Evolutionary conservation across 2,329 filamentous ascomycete genomes (phyloP), one percentile per base, ranked within the genome.

Genomic region (Nothophoma quercina): DNA sequence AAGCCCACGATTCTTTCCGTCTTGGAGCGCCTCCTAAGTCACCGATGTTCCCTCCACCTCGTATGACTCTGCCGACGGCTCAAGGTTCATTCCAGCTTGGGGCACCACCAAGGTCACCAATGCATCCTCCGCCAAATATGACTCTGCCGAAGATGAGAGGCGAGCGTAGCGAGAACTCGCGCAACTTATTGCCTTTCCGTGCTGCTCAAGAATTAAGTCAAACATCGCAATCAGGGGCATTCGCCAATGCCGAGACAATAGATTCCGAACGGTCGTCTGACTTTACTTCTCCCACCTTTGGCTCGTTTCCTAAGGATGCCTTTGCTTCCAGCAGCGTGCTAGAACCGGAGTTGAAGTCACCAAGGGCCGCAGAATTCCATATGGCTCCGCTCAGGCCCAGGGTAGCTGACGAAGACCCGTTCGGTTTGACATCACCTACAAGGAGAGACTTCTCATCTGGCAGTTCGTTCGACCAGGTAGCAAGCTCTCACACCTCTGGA

Each of bases 371-470:
- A 16, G 71, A 74, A 48, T 74, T 74, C 35, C 70, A 74, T 51
- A 74, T 74, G 71, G 70, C 70, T 23, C 70, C 71, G 5, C 50
- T 74, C 29, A 70, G 67, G 39, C 70, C 68, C 9, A 64, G 57
- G 28, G 38, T 59, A n/a, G 63, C 59, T 33, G 70, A 73, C 30
- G 70, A 70, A 10, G 72, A 73, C 62, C 68, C 71, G 2, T 75
- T 71, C 35, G 73, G 72, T 5, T 28, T 76, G 12, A 69, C 74
- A 22, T 76, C 74, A 32, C 74, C 74, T 13, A 77, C 72, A 8
- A 67, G 72, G 30, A 76, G 75, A 21, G 77, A 79, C 15, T 79
- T 78, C 51, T 60, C 64, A 18, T 60, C 53, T 15, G 51, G 51
- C 1, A 67, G 64, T 47, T 57, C 63, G 13, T 72, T 73, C 35